Percentiles rank a stretch among this genome's conserved stretches.
These are phyloP conservation scores for Lachancea cidri DNA, from an alignment of 805 yeast genomes.

Conservation along the genomic window DNA sequence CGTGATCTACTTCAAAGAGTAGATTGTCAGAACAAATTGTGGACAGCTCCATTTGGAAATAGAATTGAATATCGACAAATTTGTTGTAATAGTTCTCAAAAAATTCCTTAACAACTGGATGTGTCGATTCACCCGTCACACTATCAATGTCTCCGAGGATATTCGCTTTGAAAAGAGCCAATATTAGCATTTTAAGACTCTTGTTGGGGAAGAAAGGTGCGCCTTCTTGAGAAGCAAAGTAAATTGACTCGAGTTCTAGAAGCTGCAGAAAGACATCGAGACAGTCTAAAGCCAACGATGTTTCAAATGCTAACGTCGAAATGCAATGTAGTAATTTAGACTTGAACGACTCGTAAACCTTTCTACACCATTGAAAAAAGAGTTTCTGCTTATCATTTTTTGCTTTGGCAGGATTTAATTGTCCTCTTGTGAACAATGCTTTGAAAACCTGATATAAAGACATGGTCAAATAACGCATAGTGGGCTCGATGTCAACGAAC, in stretches of 20 bases:
- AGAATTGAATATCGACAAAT: constrained; percentile 75
- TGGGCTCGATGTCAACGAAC: constrained; percentile 15
- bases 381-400: constrained; percentile 42
- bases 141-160: constrained; percentile 41
- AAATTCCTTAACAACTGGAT: constrained; percentile 51
- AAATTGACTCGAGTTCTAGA: constrained; percentile 48
- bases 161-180: constrained; percentile 34
- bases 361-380: constrained; percentile 59
- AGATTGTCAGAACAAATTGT: constrained; percentile 12
- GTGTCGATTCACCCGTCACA: constrained; percentile 38
- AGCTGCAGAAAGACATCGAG: constrained; percentile 53
- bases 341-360: constrained; percentile 53
- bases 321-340: constrained; percentile 39
- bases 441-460: constrained; percentile 30
- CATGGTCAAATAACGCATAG: constrained; percentile 26
- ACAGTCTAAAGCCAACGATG: constrained; percentile 47
- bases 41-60: constrained; percentile 53
- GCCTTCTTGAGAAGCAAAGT: constrained; percentile 44
- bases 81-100: constrained; percentile 46
- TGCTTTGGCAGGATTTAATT: constrained; percentile 20
- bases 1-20: constrained; percentile 22
- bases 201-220: constrained; percentile 62
- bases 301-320: constrained; percentile 35
- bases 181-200: constrained; percentile 41
- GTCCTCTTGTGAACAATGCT: constrained; percentile 30